Evolutionary conservation across 306 rosid genomes (phyloP).

Genomic region (Begonia fuchsioides): DNA sequence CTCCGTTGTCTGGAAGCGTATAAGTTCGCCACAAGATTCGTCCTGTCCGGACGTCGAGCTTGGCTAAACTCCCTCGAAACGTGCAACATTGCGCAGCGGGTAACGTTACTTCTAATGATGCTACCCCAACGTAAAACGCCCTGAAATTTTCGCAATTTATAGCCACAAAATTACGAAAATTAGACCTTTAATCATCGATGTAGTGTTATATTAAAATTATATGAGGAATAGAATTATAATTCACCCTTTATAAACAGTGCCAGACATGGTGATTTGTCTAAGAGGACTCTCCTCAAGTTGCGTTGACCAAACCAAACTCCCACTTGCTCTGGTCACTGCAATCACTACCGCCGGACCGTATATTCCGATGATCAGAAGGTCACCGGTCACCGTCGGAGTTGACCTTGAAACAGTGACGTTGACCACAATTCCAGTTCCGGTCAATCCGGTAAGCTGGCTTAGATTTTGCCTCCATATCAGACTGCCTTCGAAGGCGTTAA

Average conservation of each 20-base stretch:
- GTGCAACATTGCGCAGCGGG: constrained; percentile 24
- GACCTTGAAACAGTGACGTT: constrained; percentile 22
- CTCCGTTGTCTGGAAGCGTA: constrained; percentile 21
- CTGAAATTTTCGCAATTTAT: not conserved
- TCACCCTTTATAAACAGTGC: constrained; percentile 20
- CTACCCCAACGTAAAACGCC: constrained; percentile 23
- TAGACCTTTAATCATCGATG: too few species aligned
- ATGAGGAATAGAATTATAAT: not conserved
- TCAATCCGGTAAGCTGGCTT: constrained; percentile 13
- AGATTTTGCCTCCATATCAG: constrained; percentile 22
- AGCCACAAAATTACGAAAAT: too few species aligned
- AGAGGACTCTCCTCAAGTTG: constrained; percentile 19
- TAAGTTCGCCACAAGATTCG: constrained; percentile 16
- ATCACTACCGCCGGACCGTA: constrained; percentile 25
- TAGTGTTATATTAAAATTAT: not conserved
- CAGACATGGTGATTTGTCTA: constrained; percentile 17
- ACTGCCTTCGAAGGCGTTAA: constrained; percentile 14
- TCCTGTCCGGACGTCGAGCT: constrained; percentile 16
- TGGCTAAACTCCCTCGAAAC: constrained; percentile 25
- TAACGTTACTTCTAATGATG: constrained; percentile 21
- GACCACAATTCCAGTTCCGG: constrained; percentile 17
- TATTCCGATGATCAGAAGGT: constrained; percentile 18
- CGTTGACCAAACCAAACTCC: constrained; percentile 20
- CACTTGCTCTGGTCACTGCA: constrained; percentile 13
- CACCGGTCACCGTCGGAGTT: constrained; percentile 14